Evolutionary conservation across 2,329 filamentous ascomycete species (phyloP).

Genomic region (Nigrospora osmanthi): DNA sequence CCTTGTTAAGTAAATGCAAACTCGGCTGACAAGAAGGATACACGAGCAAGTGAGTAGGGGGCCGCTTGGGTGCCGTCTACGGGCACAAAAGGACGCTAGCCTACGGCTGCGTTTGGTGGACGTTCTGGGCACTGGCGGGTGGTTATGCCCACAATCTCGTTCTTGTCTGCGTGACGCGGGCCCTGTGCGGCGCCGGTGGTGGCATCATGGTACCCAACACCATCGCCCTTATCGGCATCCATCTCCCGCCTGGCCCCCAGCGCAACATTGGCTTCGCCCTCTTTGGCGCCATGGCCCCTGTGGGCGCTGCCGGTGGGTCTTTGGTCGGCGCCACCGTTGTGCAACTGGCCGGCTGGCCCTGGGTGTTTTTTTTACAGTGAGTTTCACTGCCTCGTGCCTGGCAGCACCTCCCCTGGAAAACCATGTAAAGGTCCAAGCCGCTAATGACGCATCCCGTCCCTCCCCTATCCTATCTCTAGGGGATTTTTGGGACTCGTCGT

Average conservation of each 20-base stretch:
- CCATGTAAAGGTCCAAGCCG: too few species aligned
- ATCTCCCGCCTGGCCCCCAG: constrained; percentile 16
- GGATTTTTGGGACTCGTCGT: constrained; percentile 11
- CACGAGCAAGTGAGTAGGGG: constrained; percentile 12
- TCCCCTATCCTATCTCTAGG: background rate
- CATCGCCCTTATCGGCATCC: constrained; percentile 1
- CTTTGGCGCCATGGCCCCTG: background rate
- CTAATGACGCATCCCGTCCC: too few species aligned
- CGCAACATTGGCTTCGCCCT: constrained; percentile 12
- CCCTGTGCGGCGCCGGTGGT: background rate
- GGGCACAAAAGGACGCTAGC: constrained; percentile 26
- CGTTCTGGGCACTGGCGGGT: too few species aligned
- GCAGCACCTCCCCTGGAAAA: too few species aligned
- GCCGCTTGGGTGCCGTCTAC: constrained; percentile 43
- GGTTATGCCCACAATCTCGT: too few species aligned
- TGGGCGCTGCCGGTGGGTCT: background rate
- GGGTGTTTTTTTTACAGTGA: constrained; percentile 26
- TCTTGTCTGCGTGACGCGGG: background rate
- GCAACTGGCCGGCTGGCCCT: constrained; percentile 26
- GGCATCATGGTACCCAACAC: constrained; percentile 1
- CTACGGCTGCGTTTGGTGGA: too few species aligned
- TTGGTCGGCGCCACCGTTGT: constrained; percentile 28
- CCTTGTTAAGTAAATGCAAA: too few species aligned
- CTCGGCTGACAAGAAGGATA: too few species aligned
- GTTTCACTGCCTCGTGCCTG: background rate